Evolutionary conservation across 2,329 filamentous ascomycete species (phyloP).

Genomic region (Trichoderma sp.): DNA sequence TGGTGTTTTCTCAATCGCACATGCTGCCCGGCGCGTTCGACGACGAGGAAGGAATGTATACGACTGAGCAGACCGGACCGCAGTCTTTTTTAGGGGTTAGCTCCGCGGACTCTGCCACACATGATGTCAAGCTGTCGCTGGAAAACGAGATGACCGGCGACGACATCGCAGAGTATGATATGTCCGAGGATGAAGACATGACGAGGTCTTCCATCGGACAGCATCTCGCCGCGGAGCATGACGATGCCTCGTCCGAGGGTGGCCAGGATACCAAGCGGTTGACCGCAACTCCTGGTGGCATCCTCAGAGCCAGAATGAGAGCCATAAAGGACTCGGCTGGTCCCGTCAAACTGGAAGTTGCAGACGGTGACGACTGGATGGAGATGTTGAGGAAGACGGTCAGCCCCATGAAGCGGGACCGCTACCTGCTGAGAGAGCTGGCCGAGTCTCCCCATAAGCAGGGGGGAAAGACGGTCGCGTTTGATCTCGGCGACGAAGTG

Average conservation of each 20-base stretch:
- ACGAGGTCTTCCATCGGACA: constrained; percentile 75
- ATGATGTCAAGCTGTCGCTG: constrained; percentile 60
- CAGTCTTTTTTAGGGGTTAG: constrained; percentile 92
- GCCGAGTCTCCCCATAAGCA: constrained; percentile 55
- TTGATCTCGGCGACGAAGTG: constrained; percentile 49
- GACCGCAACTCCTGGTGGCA: constrained; percentile 60
- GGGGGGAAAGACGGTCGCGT: constrained; percentile 34
- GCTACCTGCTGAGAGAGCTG: constrained; percentile 66
- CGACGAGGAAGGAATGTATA: constrained; percentile 56
- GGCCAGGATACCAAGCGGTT: constrained; percentile 49
- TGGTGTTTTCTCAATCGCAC: constrained; percentile 55
- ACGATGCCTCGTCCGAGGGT: constrained; percentile 58
- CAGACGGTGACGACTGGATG: constrained; percentile 83
- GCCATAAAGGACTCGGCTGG: constrained; percentile 62
- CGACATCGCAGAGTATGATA: constrained; percentile 76
- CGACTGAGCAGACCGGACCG: constrained; percentile 57
- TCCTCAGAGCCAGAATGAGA: constrained; percentile 65
- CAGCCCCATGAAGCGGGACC: constrained; percentile 89
- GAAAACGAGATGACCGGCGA: constrained; percentile 54
- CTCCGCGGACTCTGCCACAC: constrained; percentile 79
- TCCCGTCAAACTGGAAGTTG: constrained; percentile 62
- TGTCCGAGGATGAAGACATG: constrained; percentile 70
- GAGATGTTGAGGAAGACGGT: constrained; percentile 92
- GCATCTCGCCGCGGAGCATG: constrained; percentile 76
- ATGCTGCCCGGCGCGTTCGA: constrained; percentile 82